A percentile compares a stretch with the other conserved stretches of the same genome.
These are phyloP conservation scores for Blastosporella zonata DNA, from an alignment of 1,284 basidiomycete species.

Conservation along the genomic window DNA sequence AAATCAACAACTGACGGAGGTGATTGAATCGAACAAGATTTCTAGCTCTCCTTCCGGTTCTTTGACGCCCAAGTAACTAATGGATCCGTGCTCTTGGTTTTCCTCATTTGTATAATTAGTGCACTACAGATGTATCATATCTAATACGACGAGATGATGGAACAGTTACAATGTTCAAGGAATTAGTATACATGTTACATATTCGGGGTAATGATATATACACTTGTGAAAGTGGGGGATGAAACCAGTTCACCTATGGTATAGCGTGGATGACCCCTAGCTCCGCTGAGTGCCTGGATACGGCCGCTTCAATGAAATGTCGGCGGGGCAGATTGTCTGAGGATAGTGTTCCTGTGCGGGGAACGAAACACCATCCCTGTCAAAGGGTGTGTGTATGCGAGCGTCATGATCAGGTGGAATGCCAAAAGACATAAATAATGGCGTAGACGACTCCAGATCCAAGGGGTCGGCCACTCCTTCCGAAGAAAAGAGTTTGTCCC, in stretches of 20 bases:
- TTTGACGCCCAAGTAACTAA: conserved; percentile 11
- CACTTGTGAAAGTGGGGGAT: too few species aligned
- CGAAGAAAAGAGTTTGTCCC: conserved; percentile 6
- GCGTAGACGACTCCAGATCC: neutral
- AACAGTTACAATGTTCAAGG: too few species aligned
- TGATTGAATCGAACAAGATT: conserved; percentile 50
- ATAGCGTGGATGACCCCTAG: too few species aligned
- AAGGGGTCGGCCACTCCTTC: neutral
- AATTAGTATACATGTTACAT: too few species aligned
- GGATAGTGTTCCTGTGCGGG: neutral
- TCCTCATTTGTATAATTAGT: conserved; percentile 8
- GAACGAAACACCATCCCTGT: neutral
- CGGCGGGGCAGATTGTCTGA: neutral
- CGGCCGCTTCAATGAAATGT: too few species aligned
- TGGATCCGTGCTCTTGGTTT: neutral
- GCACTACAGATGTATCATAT: conserved; percentile 8
- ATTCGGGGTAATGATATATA: too few species aligned
- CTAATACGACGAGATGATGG: neutral
- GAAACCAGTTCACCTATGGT: too few species aligned
- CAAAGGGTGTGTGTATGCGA: neutral
- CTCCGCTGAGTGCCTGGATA: too few species aligned
- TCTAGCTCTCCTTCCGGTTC: conserved; percentile 8
- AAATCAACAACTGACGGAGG: conserved; percentile 61
- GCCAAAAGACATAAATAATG: neutral
- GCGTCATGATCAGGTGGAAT: neutral